Evolutionary conservation across 2,329 filamentous ascomycete genomes (phyloP).

Genomic region (Chaetoscypha palmicola): DNA sequence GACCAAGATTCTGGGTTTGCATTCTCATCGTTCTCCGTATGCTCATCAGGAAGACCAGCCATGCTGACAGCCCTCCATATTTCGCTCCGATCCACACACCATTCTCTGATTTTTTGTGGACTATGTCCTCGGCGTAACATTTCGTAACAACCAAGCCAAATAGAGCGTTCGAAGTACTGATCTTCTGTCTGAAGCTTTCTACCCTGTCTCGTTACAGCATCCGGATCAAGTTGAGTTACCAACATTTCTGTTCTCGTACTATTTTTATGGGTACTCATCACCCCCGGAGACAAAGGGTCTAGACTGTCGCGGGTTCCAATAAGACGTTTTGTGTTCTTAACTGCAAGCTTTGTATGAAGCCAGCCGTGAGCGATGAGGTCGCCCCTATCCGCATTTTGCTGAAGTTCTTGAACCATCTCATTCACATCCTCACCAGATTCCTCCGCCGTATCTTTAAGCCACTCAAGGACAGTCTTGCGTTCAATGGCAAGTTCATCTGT

Average conservation of each 20-base stretch:
- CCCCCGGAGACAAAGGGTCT: constrained; percentile 53
- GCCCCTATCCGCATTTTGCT: constrained; percentile 68
- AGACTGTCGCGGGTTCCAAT: constrained; percentile 59
- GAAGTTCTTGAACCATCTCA: constrained; percentile 67
- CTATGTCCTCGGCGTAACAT: constrained; percentile 79
- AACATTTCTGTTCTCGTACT: constrained; percentile 55
- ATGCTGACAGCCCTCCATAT: constrained; percentile 83
- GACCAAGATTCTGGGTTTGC: constrained; percentile 43
- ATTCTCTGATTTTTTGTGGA: constrained; percentile 68
- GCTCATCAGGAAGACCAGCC: constrained; percentile 60
- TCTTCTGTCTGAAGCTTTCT: constrained; percentile 74
- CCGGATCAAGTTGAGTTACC: constrained; percentile 85
- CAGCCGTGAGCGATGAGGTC: constrained; percentile 83
- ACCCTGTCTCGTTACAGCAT: constrained; percentile 74
- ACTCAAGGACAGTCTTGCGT: constrained; percentile 72
- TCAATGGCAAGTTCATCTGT: constrained; percentile 69
- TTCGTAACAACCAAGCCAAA: constrained; percentile 93
- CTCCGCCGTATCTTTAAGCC: constrained; percentile 74
- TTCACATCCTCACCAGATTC: constrained; percentile 63
- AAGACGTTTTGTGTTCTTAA: constrained; percentile 84
- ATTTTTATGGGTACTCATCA: constrained; percentile 49
- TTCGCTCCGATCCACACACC: constrained; percentile 80
- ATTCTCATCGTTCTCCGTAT: constrained; percentile 37
- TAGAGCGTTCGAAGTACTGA: constrained; percentile 78
- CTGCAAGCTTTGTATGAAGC: constrained; percentile 82